phyloP scores from a whole-genome alignment of 2,329 filamentous ascomycete species.

The Kalmusia sp. region DNA sequence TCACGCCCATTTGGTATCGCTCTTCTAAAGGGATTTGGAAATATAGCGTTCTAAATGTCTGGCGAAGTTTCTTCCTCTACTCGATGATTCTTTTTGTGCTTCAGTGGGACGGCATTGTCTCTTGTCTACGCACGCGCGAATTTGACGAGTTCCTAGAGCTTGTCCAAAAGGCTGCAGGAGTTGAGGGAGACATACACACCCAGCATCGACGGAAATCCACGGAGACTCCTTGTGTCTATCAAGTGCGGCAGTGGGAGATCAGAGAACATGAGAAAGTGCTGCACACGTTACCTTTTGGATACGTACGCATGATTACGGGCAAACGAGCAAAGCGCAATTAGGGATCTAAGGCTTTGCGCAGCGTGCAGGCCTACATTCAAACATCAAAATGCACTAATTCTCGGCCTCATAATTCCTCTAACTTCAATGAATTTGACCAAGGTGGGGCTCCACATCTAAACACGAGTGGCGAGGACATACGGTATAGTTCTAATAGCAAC shows the following conservation, averaged over 20 bases:
- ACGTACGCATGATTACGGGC: slow-evolving; percentile 3
- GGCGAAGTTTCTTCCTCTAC: slow-evolving; percentile 55
- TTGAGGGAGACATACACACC: neutral
- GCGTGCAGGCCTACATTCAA: no score
- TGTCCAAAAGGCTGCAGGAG: slow-evolving; percentile 3
- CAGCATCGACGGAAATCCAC: neutral
- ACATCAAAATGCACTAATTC: no score
- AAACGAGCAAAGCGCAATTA: neutral
- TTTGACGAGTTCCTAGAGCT: slow-evolving; percentile 69
- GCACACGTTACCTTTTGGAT: slow-evolving; percentile 5
- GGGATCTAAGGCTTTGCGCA: no score
- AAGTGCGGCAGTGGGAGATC: neutral
- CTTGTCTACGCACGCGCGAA: slow-evolving; percentile 70
- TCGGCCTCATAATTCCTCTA: no score
- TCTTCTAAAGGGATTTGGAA: neutral
- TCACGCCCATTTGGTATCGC: slow-evolving; percentile 56
- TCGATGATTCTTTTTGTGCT: slow-evolving; percentile 70
- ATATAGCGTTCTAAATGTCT: neutral
- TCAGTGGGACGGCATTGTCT: slow-evolving; percentile 73
- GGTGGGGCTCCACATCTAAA: no score
- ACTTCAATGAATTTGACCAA: no score
- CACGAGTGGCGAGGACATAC: no score
- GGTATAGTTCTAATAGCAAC: no score
- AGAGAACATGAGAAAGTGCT: neutral
- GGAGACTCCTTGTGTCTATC: neutral